phyloP scores from a whole-genome alignment of 1,284 basidiomycete species.

The Cryptococcus sp. region DNA sequence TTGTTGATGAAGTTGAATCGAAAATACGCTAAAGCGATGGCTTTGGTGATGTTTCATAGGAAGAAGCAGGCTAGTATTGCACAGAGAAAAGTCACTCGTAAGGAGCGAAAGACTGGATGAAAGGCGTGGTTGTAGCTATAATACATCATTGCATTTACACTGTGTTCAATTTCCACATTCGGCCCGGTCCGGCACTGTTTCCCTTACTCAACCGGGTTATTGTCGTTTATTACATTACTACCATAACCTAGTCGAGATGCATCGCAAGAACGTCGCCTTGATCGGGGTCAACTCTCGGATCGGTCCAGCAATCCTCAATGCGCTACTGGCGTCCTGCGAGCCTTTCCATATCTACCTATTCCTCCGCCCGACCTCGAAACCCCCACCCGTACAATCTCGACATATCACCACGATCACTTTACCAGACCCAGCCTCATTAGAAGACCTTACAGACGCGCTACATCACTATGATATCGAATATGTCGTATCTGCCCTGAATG shows the following conservation, averaged over 20 bases:
- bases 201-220: background rate
- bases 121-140: no score
- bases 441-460: background rate
- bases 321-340: background rate
- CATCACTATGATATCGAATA: slow-evolving; percentile 1
- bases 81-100: no score
- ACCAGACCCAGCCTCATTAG: slow-evolving; percentile 1
- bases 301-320: slow-evolving; percentile 10
- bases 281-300: slow-evolving; percentile 12
- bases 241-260: background rate
- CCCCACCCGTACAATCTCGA: background rate
- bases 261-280: slow-evolving; percentile 1
- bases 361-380: slow-evolving; percentile 7
- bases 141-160: no score
- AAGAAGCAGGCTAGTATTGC: slow-evolving; percentile 13
- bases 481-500: slow-evolving; percentile 5
- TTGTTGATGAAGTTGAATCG: slow-evolving; percentile 33
- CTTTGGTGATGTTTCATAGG: slow-evolving; percentile 36
- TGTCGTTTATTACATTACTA: no score
- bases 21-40: slow-evolving; percentile 33
- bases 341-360: slow-evolving; percentile 2
- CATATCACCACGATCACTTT: background rate
- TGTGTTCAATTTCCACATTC: background rate
- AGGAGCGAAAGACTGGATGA: no score
- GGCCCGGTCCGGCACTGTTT: background rate